Evolutionary conservation across 192 early-diverging fungal species (phyloP).

Genomic region (Backusella sp.): DNA sequence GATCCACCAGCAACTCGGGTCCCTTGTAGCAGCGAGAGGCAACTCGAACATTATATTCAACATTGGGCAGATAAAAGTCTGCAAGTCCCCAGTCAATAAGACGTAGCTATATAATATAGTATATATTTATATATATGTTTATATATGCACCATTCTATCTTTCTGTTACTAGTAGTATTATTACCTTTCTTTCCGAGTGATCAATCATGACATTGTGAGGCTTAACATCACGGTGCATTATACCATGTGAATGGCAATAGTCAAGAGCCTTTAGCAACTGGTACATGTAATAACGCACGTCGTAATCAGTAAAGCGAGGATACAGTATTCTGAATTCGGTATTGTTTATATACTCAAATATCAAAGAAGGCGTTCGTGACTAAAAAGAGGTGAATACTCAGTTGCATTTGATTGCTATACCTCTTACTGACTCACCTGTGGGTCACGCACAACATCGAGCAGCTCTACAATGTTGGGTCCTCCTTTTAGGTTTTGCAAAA

Average conservation of each 20-base stretch:
- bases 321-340: constrained; percentile 97
- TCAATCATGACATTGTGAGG: constrained; percentile 99
- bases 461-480: constrained; percentile 92
- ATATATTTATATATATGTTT: no score
- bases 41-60: constrained; percentile 97
- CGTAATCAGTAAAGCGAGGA: constrained; percentile 89
- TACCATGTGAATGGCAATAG: constrained; percentile 95
- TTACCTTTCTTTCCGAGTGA: constrained; percentile 79
- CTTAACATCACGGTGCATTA: constrained; percentile 99
- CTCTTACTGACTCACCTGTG: constrained; percentile 56
- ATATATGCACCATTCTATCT: no score
- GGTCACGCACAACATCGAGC: constrained; percentile 93
- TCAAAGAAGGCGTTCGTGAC: constrained; percentile 96
- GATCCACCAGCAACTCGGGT: constrained; percentile 96
- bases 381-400: constrained; percentile 13
- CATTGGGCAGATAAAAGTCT: constrained; percentile 97
- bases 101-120: no score
- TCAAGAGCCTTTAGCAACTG: constrained; percentile 97
- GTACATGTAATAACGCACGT: constrained; percentile 95
- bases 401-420: neutral
- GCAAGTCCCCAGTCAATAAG: constrained; percentile 99
- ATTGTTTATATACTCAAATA: constrained; percentile 98
- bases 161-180: neutral
- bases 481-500: constrained; percentile 94
- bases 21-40: constrained; percentile 99